Conservation (phyloP, 371 early-diverging fungal genomes). For the Haplosporangium sp. region DNA sequence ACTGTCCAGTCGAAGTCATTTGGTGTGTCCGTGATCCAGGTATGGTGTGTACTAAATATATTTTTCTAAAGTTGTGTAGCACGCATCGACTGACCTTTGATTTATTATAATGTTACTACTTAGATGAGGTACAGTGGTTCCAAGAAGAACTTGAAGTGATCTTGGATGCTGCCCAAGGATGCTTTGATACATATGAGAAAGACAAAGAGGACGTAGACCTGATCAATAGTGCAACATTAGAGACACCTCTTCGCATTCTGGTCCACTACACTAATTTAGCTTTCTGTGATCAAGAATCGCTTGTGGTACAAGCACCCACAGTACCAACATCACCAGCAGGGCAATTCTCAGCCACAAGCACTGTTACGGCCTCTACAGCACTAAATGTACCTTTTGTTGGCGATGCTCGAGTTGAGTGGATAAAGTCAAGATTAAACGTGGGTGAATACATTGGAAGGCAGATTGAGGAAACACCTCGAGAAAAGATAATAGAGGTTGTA, state of each 20-base stretch:
- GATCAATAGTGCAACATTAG: conserved; percentile 18
- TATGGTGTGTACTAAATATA: not conserved
- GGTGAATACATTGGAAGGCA: conserved; percentile 13
- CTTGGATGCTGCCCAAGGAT: conserved; percentile 32
- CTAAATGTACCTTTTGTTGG: conserved; percentile 37
- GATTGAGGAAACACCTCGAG: conserved; percentile 25
- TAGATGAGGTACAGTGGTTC: conserved; percentile 66
- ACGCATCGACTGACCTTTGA: not conserved
- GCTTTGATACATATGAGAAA: conserved; percentile 16
- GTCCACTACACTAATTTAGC: conserved; percentile 20
- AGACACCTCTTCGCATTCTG: conserved; percentile 14
- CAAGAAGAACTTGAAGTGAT: conserved; percentile 58
- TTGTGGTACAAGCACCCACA: conserved; percentile 7
- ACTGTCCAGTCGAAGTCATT: conserved; percentile 22
- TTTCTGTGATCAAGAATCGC: conserved; percentile 26
- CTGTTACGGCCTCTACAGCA: conserved; percentile 1
- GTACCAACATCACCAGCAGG: not conserved
- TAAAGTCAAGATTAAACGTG: conserved; percentile 28
- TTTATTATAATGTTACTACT: not conserved
- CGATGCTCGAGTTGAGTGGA: conserved; percentile 45
- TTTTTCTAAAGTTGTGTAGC: not conserved
- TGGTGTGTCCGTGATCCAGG: conserved; percentile 48
- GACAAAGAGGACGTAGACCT: conserved; percentile 36
- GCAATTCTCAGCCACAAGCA: not conserved
- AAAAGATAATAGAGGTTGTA: conserved; percentile 37